Base-by-base conservation (phyloP, 2,329 filamentous ascomycete species). In the Pseudogymnoascus sp. region DNA sequence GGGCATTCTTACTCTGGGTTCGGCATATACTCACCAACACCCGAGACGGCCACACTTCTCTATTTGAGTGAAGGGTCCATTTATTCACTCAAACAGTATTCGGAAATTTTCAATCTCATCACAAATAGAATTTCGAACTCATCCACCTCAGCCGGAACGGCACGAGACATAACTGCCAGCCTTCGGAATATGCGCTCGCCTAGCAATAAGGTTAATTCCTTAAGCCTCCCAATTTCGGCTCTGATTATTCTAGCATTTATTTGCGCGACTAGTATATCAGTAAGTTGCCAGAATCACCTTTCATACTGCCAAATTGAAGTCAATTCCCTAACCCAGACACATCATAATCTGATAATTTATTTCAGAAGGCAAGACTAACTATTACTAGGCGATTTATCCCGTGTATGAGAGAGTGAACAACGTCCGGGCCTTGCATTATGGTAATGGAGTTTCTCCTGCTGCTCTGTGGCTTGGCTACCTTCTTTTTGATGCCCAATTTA, bases 401-500 rank as follows among this genome's bases (percentile, higher is more conserved):
- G 37, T 66, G 0, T 69, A 64, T 38, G 69, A 71, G 45, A 70
- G 62, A 59, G 65, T 64, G 14, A 69, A 69, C 28, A 59, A 65
- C 41, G 68, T 71, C 12, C 63, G 68, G 62, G 67, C 68, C 8
- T 63, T 71, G 18, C 67, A 71, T 3, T 71, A 71, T 25, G 68
- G 65, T 33, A 71, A 71, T 55, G 68, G 68, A 7, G 69, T 71
- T 18, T 68, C 67, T 1, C 67, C 69, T 14, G 65, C 66, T 59
- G 69, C 69, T 5, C 61, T 71, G 11, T 71, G 70, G 70, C 35
- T 65, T 16, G 70, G 62, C 28, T 71, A 71, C 38, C 41, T 69
- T 1, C 37, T 68, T 7, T 71, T 71, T 52, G 69, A 71, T 25
- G 65, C 69, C 31, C 68, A 70, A 45, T 60, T 70, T 45, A 69